Evolutionary conservation across 1,284 basidiomycete species (phyloP).

Genomic region (Ceratobasidium sp.): DNA sequence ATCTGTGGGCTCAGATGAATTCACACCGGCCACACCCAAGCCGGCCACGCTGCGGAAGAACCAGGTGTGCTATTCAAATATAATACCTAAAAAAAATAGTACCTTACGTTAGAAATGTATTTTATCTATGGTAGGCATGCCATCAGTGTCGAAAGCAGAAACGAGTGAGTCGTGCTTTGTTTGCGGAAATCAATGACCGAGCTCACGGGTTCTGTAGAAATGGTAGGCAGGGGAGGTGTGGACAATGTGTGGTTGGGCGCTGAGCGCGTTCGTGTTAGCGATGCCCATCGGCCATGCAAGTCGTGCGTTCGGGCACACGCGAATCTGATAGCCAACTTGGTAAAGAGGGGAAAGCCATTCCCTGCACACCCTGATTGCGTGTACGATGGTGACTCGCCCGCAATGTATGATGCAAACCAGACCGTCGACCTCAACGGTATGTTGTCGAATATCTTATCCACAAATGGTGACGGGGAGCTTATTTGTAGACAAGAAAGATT

Average conservation of each 20-base stretch:
- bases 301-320: conserved; percentile 41
- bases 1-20: conserved; percentile 33
- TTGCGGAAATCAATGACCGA: conserved; percentile 9
- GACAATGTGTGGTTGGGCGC: neutral
- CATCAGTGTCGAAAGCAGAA: conserved; percentile 42
- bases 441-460: neutral
- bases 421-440: conserved; percentile 41
- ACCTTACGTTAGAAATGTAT: neutral
- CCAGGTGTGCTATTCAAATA: conserved; percentile 17
- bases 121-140: conserved; percentile 26
- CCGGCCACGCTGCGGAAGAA: conserved; percentile 37
- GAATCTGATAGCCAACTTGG: conserved; percentile 32
- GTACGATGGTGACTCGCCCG: conserved; percentile 40
- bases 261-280: conserved; percentile 1
- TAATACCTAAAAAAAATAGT: neutral
- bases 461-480: neutral
- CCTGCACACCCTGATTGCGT: conserved; percentile 42
- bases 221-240: conserved; percentile 2
- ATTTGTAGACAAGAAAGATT: conserved; percentile 27
- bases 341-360: conserved; percentile 41
- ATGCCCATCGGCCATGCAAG: conserved; percentile 39
- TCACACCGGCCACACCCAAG: conserved; percentile 16
- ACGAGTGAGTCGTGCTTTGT: conserved; percentile 30
- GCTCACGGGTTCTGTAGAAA: conserved; percentile 24
- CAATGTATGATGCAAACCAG: conserved; percentile 19